Evolutionary conservation across 1,284 basidiomycete genomes (phyloP), one percentile per base, ranked within the genome.

Genomic region (Vanrija humicola): DNA sequence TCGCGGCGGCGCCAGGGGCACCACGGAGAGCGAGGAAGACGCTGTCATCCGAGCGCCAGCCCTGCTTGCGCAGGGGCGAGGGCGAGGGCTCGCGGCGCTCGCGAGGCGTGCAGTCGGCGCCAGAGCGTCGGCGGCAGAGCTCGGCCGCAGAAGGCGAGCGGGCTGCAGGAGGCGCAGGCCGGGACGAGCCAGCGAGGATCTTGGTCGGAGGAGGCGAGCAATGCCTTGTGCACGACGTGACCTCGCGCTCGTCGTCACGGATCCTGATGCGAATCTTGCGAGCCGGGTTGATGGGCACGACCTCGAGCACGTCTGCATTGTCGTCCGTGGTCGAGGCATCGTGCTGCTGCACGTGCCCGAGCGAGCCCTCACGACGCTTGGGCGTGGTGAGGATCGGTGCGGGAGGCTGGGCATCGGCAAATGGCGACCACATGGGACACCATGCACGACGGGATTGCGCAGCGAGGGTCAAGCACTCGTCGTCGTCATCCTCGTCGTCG

Each of bases 71-170:
- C 14, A 5, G 42, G 16, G 29, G 29, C 4, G n/a, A 10, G 45
- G 46, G 42, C 28, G 19, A 25, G 12, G 29, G 43, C 18, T 26
- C 38, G 16, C 23, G 46, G 43, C 38, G n/a, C 12, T 6, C 42
- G n/a, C 18, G 38, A 42, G 23, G 50, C 40, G 25, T 18, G 34
- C 3, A 43, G n/a, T 8, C 21, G n/a, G 23, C 49, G 52, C 23
- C 23, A 25, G 21, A 47, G 12, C 65, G 50, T n/a, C 64, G 52
- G 18, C 65, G 60, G 48, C 67, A 69, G 5, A 69, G 59, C 16
- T 62, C 65, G 25, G 55, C 58, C 6, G 67, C 67, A 1, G 61
- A 64, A 2, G 67, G 67, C 3, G 64, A 65, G 46, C 64, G 52
- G 4, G 67, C 67, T 16, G 67, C 65, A 1, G 67, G 67, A 14